These are phyloP conservation scores for Suillus alpinus DNA, from an alignment of 768 basidiomycete species.

Conservation along the genomic window DNA sequence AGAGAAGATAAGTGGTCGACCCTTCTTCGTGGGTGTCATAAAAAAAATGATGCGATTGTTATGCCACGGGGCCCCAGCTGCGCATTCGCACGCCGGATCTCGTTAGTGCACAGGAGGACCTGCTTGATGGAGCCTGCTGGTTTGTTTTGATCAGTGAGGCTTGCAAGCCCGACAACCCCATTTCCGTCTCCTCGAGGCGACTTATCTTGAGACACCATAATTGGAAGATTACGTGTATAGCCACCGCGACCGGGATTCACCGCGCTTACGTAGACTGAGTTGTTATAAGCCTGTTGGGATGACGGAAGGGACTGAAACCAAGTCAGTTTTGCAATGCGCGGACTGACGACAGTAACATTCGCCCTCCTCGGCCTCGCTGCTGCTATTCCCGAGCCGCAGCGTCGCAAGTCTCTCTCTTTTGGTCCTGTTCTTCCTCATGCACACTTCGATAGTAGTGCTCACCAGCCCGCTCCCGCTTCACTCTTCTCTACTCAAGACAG, in stretches of 20 bases:
- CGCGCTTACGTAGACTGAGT: neutral
- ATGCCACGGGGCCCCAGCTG: neutral
- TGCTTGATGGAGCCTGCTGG: neutral
- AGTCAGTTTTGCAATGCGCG: constrained; percentile 45
- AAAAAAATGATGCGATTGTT: no score
- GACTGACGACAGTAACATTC: constrained; percentile 62
- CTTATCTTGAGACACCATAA: neutral
- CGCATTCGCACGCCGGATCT: neutral
- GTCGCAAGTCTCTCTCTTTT: constrained; percentile 87
- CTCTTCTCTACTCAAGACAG: constrained; percentile 39
- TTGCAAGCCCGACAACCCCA: neutral
- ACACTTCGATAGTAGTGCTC: constrained; percentile 48
- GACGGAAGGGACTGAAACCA: neutral
- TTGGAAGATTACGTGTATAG: constrained; percentile 1
- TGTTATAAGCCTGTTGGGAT: neutral
- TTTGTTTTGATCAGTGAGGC: neutral
- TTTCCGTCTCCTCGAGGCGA: constrained; percentile 3
- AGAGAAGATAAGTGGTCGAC: neutral
- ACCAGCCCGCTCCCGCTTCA: constrained; percentile 30
- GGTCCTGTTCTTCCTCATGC: constrained; percentile 79
- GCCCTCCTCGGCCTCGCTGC: constrained; percentile 60
- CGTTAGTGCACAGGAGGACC: neutral
- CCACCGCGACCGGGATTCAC: neutral
- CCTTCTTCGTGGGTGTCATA: neutral
- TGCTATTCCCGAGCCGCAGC: constrained; percentile 17